These are phyloP conservation scores for Stachybotrys chartarum DNA, from an alignment of 2,329 filamentous ascomycete genomes.

Conservation along the genomic window DNA sequence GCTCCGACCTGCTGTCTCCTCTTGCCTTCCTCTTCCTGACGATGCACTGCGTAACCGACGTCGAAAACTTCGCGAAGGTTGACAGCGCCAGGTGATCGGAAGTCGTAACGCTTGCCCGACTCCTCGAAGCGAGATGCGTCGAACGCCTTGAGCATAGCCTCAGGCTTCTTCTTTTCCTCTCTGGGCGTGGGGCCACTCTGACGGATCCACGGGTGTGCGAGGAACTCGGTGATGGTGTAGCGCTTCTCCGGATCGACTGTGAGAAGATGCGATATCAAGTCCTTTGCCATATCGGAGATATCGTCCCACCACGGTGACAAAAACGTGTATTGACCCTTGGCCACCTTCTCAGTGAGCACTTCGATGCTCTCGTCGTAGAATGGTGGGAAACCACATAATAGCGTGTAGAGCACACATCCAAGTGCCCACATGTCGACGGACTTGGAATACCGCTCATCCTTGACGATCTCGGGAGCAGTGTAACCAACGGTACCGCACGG, in stretches of 20 bases:
- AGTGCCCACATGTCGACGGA: conserved; percentile 99
- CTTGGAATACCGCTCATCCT: conserved; percentile 97
- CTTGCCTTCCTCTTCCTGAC: conserved; percentile 94
- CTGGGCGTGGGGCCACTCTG: conserved; percentile 51
- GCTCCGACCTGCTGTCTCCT: conserved; percentile 74
- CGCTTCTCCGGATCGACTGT: conserved; percentile 94
- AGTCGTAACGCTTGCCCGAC: conserved; percentile 70
- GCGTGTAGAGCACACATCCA: conserved; percentile 91
- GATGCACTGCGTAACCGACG: conserved; percentile 93
- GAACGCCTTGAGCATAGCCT: conserved; percentile 42
- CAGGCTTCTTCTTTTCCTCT: conserved; percentile 51
- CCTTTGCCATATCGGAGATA: conserved; percentile 90
- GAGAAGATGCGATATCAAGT: conserved; percentile 86
- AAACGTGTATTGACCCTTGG: conserved; percentile 94
- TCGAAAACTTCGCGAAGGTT: conserved; percentile 97
- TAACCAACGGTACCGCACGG: conserved; percentile 98
- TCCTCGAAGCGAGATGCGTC: conserved; percentile 47
- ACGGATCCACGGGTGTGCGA: conserved; percentile 90
- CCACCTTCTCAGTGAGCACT: conserved; percentile 94
- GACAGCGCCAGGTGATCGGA: conserved; percentile 89
- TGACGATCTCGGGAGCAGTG: conserved; percentile 96
- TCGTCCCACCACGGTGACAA: conserved; percentile 99
- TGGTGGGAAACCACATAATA: conserved; percentile 94
- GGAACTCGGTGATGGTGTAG: conserved; percentile 87
- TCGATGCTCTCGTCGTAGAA: conserved; percentile 99